phyloP scores from a whole-genome alignment of 1,284 basidiomycete species.

The Takashimella tepidaria region DNA sequence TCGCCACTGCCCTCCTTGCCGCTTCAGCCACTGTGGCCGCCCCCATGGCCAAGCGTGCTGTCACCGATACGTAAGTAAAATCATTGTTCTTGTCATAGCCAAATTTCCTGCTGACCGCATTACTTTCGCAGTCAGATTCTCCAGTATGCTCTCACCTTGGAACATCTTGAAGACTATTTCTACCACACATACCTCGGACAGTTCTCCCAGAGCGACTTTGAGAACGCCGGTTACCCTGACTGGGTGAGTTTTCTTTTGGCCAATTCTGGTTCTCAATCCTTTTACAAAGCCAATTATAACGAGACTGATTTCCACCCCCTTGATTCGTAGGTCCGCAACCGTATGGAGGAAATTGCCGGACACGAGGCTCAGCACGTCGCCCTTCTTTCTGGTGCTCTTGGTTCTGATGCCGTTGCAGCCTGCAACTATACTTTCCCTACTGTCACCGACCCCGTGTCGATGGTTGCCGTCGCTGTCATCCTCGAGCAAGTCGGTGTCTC shows the following conservation, averaged over 20 bases:
- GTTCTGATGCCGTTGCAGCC: slow-evolving; percentile 52
- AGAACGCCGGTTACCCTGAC: slow-evolving; percentile 60
- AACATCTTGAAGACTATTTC: slow-evolving; percentile 65
- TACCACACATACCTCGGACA: slow-evolving; percentile 41
- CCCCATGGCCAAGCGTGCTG: slow-evolving; percentile 12
- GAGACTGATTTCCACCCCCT: neutral
- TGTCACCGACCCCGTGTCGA: slow-evolving; percentile 62
- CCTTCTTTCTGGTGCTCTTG: slow-evolving; percentile 54
- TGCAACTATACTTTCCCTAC: slow-evolving; percentile 33
- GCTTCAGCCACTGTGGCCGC: slow-evolving; percentile 10
- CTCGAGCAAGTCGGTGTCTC: slow-evolving; percentile 18
- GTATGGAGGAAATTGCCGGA: slow-evolving; percentile 52
- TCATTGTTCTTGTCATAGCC: neutral
- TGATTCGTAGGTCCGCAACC: slow-evolving; percentile 32
- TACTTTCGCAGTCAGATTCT: slow-evolving; percentile 24
- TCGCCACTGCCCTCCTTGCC: slow-evolving; percentile 14
- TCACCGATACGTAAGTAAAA: slow-evolving; percentile 19
- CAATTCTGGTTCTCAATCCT: neutral
- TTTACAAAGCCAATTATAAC: no score
- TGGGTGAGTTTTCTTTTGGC: slow-evolving; percentile 18
- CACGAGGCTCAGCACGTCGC: slow-evolving; percentile 59
- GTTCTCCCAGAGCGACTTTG: slow-evolving; percentile 30
- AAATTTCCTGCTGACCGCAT: neutral
- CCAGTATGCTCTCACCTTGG: slow-evolving; percentile 54
- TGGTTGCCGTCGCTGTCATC: slow-evolving; percentile 63